A percentile compares a stretch with the other conserved stretches of the same genome.
Conservation (phyloP, 2,329 filamentous ascomycete genomes). For the Catunica adiposa region DNA sequence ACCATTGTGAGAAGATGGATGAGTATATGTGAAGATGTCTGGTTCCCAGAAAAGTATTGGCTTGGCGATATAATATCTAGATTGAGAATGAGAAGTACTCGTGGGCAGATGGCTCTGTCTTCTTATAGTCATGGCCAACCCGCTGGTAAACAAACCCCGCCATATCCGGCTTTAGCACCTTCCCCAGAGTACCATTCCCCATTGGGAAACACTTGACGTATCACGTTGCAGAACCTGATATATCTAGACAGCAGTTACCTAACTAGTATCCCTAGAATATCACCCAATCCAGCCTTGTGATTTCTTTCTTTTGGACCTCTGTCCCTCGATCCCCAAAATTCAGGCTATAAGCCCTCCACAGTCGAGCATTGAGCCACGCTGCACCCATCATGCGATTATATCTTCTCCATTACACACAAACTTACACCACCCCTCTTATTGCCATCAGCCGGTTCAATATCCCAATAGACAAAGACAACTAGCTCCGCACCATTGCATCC, state of each 20-base stretch:
- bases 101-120: not conserved
- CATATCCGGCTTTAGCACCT: not conserved
- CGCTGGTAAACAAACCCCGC: not conserved
- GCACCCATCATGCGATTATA: too few species aligned
- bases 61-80: too few species aligned
- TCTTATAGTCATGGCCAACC: not conserved
- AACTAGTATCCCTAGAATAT: not conserved
- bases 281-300: not conserved
- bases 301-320: not conserved
- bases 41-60: too few species aligned
- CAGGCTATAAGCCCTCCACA: too few species aligned
- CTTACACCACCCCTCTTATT: too few species aligned
- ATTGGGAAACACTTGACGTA: not conserved
- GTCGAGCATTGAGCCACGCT: too few species aligned
- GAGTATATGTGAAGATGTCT: not conserved
- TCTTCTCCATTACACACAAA: too few species aligned
- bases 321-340: not conserved
- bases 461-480: too few species aligned
- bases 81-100: too few species aligned
- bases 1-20: constrained; percentile 24
- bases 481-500: too few species aligned
- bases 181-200: not conserved
- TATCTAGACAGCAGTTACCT: not conserved
- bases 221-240: not conserved
- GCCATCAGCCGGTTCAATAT: too few species aligned